Percentiles rank a stretch among this genome's conserved stretches.
Conservation (phyloP, 768 basidiomycete genomes). For the Hygrophoropsis aurantiaca region DNA sequence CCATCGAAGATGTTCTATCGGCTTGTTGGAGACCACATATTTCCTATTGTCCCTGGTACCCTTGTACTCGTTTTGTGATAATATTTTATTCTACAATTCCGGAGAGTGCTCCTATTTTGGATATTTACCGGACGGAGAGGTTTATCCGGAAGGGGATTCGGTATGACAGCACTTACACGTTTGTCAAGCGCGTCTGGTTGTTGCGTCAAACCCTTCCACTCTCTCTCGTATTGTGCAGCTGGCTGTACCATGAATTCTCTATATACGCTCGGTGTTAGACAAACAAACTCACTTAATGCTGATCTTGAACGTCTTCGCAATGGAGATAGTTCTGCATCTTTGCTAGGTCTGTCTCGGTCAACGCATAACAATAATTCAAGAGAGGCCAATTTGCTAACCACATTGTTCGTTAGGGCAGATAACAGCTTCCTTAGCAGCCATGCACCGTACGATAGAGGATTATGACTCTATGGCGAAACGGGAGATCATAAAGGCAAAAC, state of each 20-base stretch:
- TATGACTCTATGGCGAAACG: conserved; percentile 96
- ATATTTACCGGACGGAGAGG: conserved; percentile 1
- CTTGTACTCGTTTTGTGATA: too few species aligned
- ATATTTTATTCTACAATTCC: neutral
- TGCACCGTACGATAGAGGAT: conserved; percentile 94
- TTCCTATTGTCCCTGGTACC: too few species aligned
- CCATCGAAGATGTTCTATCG: neutral
- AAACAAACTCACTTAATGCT: conserved; percentile 83
- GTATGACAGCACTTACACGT: conserved; percentile 2
- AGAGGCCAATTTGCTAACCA: conserved; percentile 9
- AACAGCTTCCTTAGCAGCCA: conserved; percentile 92
- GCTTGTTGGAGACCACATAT: too few species aligned
- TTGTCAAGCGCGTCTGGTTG: neutral
- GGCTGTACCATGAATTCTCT: conserved; percentile 81
- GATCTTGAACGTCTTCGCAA: conserved; percentile 82
- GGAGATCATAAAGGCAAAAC: conserved; percentile 94
- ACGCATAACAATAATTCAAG: neutral
- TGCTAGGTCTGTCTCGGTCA: conserved; percentile 62
- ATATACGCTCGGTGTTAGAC: conserved; percentile 90
- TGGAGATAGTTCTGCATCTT: conserved; percentile 77
- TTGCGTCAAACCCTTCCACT: neutral
- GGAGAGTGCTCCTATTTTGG: neutral
- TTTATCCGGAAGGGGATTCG: conserved; percentile 1
- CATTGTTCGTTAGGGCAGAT: conserved; percentile 78
- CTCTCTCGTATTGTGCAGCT: conserved; percentile 9